phyloP scores from a whole-genome alignment of 768 basidiomycete genomes.

The Amylocystis lapponica region DNA sequence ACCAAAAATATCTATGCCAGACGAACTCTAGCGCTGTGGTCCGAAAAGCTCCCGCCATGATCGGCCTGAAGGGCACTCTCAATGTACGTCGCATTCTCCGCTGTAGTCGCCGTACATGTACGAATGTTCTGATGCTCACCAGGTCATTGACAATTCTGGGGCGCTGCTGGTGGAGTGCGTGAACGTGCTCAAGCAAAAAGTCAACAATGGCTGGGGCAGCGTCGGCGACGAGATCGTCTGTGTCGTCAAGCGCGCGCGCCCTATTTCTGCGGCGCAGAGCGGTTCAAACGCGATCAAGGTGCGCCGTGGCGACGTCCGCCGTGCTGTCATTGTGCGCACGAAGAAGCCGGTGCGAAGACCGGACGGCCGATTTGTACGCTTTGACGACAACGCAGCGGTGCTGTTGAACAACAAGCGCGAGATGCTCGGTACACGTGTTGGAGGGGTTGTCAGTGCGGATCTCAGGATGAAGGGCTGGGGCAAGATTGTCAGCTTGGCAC shows the following conservation, averaged over 20 bases:
- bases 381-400: conserved; percentile 96
- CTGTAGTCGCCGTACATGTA: background rate
- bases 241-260: conserved; percentile 88
- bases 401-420: conserved; percentile 93
- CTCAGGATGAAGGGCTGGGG: conserved; percentile 90
- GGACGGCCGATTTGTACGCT: conserved; percentile 82
- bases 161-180: conserved; percentile 93
- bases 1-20: too few species aligned
- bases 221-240: conserved; percentile 96
- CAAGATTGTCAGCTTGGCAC: conserved; percentile 88
- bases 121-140: conserved; percentile 7
- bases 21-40: too few species aligned
- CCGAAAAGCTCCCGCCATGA: conserved; percentile 52
- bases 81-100: conserved; percentile 47
- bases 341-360: conserved; percentile 78
- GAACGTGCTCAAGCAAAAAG: conserved; percentile 93
- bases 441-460: conserved; percentile 90
- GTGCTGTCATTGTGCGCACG: conserved; percentile 94
- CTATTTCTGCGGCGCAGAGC: conserved; percentile 60
- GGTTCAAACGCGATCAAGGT: conserved; percentile 83
- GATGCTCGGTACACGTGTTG: conserved; percentile 92
- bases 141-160: conserved; percentile 98
- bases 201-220: conserved; percentile 89
- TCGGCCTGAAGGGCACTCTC: conserved; percentile 89
- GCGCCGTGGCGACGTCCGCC: conserved; percentile 87